phyloP scores from a whole-genome alignment of 2,329 filamentous ascomycete genomes.

The Sporothrix mexicana region DNA sequence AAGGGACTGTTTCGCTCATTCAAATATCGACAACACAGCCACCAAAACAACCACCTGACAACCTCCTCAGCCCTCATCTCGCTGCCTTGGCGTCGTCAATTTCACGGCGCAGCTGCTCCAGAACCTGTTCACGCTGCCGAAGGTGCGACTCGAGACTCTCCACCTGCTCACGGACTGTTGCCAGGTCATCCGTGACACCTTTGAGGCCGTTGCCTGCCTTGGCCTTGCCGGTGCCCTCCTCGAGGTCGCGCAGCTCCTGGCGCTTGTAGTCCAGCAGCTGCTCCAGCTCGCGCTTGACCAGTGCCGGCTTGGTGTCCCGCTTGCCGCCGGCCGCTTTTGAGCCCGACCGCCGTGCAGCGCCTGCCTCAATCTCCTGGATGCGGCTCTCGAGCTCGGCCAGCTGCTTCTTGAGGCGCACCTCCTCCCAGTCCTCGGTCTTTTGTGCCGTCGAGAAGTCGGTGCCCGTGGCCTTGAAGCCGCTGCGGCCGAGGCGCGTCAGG shows the following conservation, averaged over 20 bases:
- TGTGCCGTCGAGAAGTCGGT: constrained; percentile 83
- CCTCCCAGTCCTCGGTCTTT: constrained; percentile 95
- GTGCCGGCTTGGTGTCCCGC: constrained; percentile 80
- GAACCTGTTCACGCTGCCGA: constrained; percentile 72
- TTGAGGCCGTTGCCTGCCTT: constrained; percentile 75
- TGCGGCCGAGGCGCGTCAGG: constrained; percentile 84
- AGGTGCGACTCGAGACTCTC: constrained; percentile 87
- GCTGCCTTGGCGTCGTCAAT: constrained; percentile 83
- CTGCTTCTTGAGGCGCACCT: constrained; percentile 92
- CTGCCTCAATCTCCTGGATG: constrained; percentile 79
- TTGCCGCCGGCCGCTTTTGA: constrained; percentile 53
- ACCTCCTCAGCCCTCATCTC: constrained; percentile 30
- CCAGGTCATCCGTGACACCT: constrained; percentile 81
- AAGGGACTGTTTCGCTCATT: constrained; percentile 17
- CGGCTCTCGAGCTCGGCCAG: constrained; percentile 87
- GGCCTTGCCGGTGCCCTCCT: constrained; percentile 71
- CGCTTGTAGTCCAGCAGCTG: constrained; percentile 95
- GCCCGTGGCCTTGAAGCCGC: constrained; percentile 78
- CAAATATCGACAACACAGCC: not conserved
- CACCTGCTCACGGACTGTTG: constrained; percentile 91
- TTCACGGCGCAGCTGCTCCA: constrained; percentile 76
- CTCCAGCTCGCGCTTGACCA: constrained; percentile 93
- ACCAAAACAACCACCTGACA: not conserved
- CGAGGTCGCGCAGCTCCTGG: constrained; percentile 74
- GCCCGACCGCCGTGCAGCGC: constrained; percentile 61